Evolutionary conservation across 1,139 yeast genomes (phyloP).

Genomic region (Geotrichum restrictum): DNA sequence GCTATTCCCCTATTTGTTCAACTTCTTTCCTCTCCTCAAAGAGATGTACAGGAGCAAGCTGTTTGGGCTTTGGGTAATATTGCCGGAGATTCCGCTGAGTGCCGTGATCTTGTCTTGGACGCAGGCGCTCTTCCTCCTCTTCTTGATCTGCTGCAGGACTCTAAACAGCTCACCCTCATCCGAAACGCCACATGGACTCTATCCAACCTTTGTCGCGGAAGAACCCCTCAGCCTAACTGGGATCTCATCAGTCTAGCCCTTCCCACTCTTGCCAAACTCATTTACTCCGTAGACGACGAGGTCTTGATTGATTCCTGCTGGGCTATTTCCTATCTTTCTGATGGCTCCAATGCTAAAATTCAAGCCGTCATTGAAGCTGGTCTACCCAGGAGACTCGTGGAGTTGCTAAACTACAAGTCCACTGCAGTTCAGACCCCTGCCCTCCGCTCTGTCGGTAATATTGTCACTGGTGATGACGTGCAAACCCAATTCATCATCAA

Average conservation of each 20-base stretch:
- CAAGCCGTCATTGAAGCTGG: slow-evolving; percentile 97
- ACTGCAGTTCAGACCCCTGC: slow-evolving; percentile 98
- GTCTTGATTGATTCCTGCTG: slow-evolving; percentile 96
- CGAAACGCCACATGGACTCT: slow-evolving; percentile 98
- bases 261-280: slow-evolving; percentile 86
- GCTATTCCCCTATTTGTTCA: slow-evolving; percentile 91
- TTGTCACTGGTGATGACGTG: slow-evolving; percentile 91
- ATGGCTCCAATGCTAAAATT: slow-evolving; percentile 87
- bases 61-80: slow-evolving; percentile 99
- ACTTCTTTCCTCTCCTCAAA: slow-evolving; percentile 70
- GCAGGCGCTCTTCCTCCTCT: slow-evolving; percentile 90
- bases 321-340: slow-evolving; percentile 94
- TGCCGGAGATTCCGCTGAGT: slow-evolving; percentile 90
- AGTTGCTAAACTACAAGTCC: slow-evolving; percentile 75
- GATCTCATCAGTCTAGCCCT: slow-evolving; percentile 74
- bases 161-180: slow-evolving; percentile 73
- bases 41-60: slow-evolving; percentile 95
- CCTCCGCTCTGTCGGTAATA: slow-evolving; percentile 93
- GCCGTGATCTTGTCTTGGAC: slow-evolving; percentile 80
- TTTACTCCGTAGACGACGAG: slow-evolving; percentile 87
- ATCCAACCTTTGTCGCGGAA: slow-evolving; percentile 93
- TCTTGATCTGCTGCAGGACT: slow-evolving; percentile 67
- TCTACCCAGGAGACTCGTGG: slow-evolving; percentile 90
- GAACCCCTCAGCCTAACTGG: slow-evolving; percentile 97
- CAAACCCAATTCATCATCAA: slow-evolving; percentile 95